These are phyloP conservation scores for Purpureocillium takamizusanense DNA, from an alignment of 2,329 filamentous ascomycete species.

Conservation along the genomic window DNA sequence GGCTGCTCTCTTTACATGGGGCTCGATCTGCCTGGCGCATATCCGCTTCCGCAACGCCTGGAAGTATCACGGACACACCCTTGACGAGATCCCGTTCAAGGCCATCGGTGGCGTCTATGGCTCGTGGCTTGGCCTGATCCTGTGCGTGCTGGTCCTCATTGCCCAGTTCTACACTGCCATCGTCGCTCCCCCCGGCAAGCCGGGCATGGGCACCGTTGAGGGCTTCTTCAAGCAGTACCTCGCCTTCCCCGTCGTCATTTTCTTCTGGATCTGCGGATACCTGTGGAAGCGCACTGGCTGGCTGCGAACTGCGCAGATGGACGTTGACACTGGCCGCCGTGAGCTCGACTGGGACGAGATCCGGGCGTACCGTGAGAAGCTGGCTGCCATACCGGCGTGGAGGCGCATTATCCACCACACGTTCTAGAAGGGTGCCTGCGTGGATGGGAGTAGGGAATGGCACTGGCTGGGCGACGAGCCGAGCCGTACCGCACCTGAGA, in stretches of 20 bases:
- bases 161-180: slow-evolving; percentile 48
- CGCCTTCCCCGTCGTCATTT: slow-evolving; percentile 42
- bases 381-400: slow-evolving; percentile 45
- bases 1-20: slow-evolving; percentile 55
- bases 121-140: slow-evolving; percentile 51
- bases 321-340: slow-evolving; percentile 57
- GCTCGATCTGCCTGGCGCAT: slow-evolving; percentile 52
- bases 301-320: slow-evolving; percentile 51
- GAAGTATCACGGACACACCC: slow-evolving; percentile 46
- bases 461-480: not conserved
- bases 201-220: slow-evolving; percentile 30
- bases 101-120: slow-evolving; percentile 53
- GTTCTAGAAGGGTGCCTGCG: slow-evolving; percentile 18
- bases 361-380: slow-evolving; percentile 40
- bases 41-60: slow-evolving; percentile 57
- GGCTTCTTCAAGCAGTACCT: slow-evolving; percentile 49
- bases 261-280: slow-evolving; percentile 50
- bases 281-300: slow-evolving; percentile 58
- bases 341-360: slow-evolving; percentile 58
- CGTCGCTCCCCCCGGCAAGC: slow-evolving; percentile 19
- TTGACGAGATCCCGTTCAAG: slow-evolving; percentile 59
- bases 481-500: not conserved
- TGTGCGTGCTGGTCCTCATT: slow-evolving; percentile 46
- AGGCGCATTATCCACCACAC: slow-evolving; percentile 26
- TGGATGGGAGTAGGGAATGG: not conserved